Evolutionary conservation across 2,329 filamentous ascomycete genomes (phyloP), one percentile per base, ranked within the genome.

Genomic region (Pseudocercospora ulei): DNA sequence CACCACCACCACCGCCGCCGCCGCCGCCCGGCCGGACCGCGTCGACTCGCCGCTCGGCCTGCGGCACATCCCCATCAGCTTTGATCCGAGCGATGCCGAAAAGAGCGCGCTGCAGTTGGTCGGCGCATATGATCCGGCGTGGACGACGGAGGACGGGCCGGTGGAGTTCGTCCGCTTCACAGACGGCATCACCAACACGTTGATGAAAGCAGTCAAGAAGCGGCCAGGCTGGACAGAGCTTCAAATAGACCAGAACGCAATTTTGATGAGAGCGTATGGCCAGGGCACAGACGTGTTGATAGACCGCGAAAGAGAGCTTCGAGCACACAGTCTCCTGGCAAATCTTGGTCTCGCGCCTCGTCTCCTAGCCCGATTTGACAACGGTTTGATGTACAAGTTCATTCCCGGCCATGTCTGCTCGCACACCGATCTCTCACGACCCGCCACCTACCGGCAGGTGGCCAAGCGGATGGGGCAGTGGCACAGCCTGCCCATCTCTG

Each of bases 171-270:
- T 85, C 51, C 80, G 82, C 49, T 98, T 96, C 68, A 98, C 86
- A 24, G 90, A 98, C 57, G 90, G 90, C 58, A 98, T 96, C 65
- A 98, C 90, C 51, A 98, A 98, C 65, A 96, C 87, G 49, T 68
- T 88, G 33, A 70, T 86, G 48, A 87, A 87, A 61, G 78, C 79
- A n/a, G 65, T 82, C 57, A 83, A 84, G 60, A 73, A 70, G 50
- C 70, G 69, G 40, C 70, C 75, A 8, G 83, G 82, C 34, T 69
- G 80, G 50, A 79, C 82, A 35, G 74, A 81, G 53, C 76, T 86
- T 37, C 73, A 86, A 54, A 72, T 88, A 50, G 87, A 96, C 62
- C 72, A 73, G 46, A 83, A 93, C 50, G 82, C 90, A 20, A 76
- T 96, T 51, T 71, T 98, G 48, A 74, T 98, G 56, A 78, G 90